Base-by-base conservation (phyloP, 441 rosid species). In the Erysimum cheiri region DNA sequence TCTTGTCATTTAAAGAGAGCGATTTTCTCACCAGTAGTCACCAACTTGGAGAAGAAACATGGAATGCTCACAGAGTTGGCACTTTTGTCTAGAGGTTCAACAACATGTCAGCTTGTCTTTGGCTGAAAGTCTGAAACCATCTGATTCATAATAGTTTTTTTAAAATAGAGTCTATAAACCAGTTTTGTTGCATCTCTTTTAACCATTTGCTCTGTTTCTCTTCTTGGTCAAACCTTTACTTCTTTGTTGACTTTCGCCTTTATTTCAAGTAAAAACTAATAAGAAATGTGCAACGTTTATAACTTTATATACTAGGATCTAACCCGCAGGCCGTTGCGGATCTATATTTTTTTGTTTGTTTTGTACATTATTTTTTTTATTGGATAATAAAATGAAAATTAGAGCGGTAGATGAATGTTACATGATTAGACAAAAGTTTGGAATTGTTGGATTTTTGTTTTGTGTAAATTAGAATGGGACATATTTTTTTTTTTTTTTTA, bases 91-190 rank as follows among this genome's bases (percentile, higher is more conserved):
- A 49, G 58, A 64, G 58, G 10, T 36, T 35, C 69, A 13, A 33
- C 53, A 11, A 46, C 47, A 35, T 64, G 69, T 24, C 58, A 64
- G 58, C 35, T 49, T 24, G 14, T 64, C 56, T 64, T 49, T 49
- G 58, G 10, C 6, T 62, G 15, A 46, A 61, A 1, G 17, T 48
- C n/a, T 61, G 28, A 10, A 49, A 43, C 54, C 54, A 49, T 49
- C 32, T 49, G 32, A 22, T 46, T 47, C 52, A 3, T 5, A 46
- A 14, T 14, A 40, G 46, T 39, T 31, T 29, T 28, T 28, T 31
- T 32, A 32, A 32, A 32, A 31, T 0, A 32, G 8, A 32, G 8
- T 0, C 46, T 13, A 0, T 0, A 4, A 40, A 40, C 15, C 15
- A 59, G 12, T 59, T 59, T 13, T 13, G 12, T 59, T 40, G 64